Conservation (phyloP, 2,329 filamentous ascomycete species). For the Aureobasidium sp. region DNA sequence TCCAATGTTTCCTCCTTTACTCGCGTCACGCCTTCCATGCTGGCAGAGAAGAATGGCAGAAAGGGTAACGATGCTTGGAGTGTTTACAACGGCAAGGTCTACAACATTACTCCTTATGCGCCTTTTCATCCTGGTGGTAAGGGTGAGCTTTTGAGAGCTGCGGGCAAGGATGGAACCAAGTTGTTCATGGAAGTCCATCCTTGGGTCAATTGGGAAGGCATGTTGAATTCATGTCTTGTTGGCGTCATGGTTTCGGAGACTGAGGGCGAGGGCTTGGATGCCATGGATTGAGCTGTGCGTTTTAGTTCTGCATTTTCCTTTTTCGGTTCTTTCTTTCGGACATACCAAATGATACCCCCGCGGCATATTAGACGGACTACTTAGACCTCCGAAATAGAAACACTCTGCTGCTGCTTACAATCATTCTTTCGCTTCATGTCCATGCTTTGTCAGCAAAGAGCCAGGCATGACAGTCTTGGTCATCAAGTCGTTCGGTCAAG, state of each 20-base stretch:
- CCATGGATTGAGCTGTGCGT: slow-evolving; percentile 46
- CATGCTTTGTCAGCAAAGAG: neutral
- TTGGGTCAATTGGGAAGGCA: slow-evolving; percentile 64
- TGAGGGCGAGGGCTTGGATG: slow-evolving; percentile 42
- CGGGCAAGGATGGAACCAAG: slow-evolving; percentile 61
- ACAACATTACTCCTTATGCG: slow-evolving; percentile 85
- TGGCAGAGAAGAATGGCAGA: slow-evolving; percentile 72
- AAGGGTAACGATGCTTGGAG: slow-evolving; percentile 83
- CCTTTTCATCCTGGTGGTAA: slow-evolving; percentile 86
- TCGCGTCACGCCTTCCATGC: slow-evolving; percentile 73
- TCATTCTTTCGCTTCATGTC: no score
- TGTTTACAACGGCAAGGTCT: slow-evolving; percentile 79
- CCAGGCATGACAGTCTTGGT: no score
- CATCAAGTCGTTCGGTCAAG: neutral
- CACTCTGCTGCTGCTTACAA: no score
- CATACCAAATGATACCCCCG: neutral
- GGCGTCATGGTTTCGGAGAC: slow-evolving; percentile 54
- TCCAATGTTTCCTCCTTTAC: slow-evolving; percentile 48
- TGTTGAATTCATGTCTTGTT: slow-evolving; percentile 54
- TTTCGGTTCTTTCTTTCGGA: neutral
- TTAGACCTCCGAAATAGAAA: no score
- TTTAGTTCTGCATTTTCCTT: neutral
- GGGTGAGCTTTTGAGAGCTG: slow-evolving; percentile 70
- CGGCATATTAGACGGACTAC: neutral
- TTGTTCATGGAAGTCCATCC: slow-evolving; percentile 59